Base-by-base conservation (phyloP, 208 protist species). In the Eutreptiella sp. region DNA sequence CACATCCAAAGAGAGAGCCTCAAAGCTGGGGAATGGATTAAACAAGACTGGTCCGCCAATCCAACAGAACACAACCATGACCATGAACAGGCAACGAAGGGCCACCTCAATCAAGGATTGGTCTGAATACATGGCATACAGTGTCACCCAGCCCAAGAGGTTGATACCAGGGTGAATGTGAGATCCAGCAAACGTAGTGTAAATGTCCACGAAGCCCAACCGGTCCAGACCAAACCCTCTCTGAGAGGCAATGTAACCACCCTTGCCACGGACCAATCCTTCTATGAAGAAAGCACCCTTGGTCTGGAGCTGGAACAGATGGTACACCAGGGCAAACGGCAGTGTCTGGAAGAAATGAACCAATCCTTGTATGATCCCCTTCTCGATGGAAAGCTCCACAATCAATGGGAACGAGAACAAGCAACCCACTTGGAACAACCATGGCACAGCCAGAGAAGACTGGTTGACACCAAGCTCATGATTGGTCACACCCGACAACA, bases 381-480 rank as follows among this genome's bases (percentile, higher is more conserved):
- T 9, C 47, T 62, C 46, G 7, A 62, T 7, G 5, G 24, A 24
- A 14, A 62, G 54, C 42, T 62, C 54, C 9, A 62, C 47, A 21
- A 62, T 24, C 16, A 61, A 55, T 7, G 54, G 54, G 14, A 62
- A 16, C 16, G 54, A 38, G 45, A 62, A 46, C 23, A 60, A 38
- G 47, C 60, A 62, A 5, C 54, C 54, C 9, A 62, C 26, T 26
- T 62, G 54, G 16, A 62, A n/a, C 38, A 62, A 21, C 54, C 54
- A 62, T 27, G 54, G 54, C 11, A 62, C 24, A 14, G 54, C 54
- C 46, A 62, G 54, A 26, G 60, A 14, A 24, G 54, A 38, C 14
- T 62, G 46, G 16, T 61, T 9, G 11, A 62, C 46, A 46, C 54
- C 54, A 54, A 62, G 54, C 50, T 62, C 16, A 21, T 62, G 54